These are phyloP conservation scores for Leptographium galeiforme DNA, from an alignment of 2,329 filamentous ascomycete species.

Conservation along the genomic window DNA sequence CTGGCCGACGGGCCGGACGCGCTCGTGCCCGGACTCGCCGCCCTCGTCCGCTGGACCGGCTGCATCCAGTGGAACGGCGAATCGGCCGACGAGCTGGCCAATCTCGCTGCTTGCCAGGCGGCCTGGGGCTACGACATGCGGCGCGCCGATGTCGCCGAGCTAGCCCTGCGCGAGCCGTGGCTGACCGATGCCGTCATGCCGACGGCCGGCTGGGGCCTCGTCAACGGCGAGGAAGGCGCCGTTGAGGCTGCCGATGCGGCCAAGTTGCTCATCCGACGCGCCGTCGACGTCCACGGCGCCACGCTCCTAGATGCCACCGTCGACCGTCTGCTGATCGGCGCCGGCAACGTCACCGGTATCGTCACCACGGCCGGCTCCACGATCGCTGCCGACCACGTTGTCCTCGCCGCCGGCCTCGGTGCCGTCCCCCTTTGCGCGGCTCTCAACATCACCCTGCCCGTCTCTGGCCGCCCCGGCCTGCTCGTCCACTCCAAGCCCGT, in stretches of 20 bases:
- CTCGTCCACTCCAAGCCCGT: slow-evolving; percentile 18
- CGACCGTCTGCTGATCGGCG: background rate
- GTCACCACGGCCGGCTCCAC: slow-evolving; percentile 6
- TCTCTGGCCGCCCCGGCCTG: slow-evolving; percentile 14
- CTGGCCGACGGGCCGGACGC: slow-evolving; percentile 6
- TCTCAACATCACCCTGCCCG: slow-evolving; percentile 14
- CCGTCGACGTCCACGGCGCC: background rate
- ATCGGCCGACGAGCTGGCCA: slow-evolving; percentile 14
- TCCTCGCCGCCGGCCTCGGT: slow-evolving; percentile 18
- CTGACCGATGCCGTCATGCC: slow-evolving; percentile 11
- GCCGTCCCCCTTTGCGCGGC: slow-evolving; percentile 14
- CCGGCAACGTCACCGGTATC: slow-evolving; percentile 10
- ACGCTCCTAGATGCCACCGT: background rate
- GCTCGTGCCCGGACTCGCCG: slow-evolving; percentile 13
- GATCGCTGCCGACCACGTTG: slow-evolving; percentile 16
- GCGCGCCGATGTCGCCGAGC: slow-evolving; percentile 9
- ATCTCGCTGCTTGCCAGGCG: slow-evolving; percentile 1
- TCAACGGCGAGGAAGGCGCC: slow-evolving; percentile 15
- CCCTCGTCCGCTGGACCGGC: slow-evolving; percentile 14
- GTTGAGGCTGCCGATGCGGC: slow-evolving; percentile 18
- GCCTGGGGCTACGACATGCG: slow-evolving; percentile 17
- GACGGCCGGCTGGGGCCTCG: slow-evolving; percentile 11
- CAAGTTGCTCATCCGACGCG: slow-evolving; percentile 8
- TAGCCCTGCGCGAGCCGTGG: slow-evolving; percentile 9
- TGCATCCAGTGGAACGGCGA: slow-evolving; percentile 10